Conservation (phyloP, 257 asterid genomes). For the Rehmannia glutinosa region DNA sequence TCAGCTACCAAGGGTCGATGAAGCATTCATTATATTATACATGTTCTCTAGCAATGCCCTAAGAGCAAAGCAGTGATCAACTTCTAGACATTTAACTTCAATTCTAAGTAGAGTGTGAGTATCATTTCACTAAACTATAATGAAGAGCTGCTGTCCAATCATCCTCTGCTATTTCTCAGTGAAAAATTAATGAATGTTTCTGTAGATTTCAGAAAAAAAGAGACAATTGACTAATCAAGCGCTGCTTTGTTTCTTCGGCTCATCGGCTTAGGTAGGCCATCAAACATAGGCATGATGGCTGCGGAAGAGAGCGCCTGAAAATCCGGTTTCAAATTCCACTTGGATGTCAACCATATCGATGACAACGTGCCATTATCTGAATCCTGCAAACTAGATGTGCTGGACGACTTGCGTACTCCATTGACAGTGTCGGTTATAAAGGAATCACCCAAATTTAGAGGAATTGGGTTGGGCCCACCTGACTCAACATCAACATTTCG, state of each 20-base stretch:
- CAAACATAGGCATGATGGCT: conserved; percentile 76
- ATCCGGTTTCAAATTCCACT: conserved; percentile 75
- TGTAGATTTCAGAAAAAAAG: conserved; percentile 11
- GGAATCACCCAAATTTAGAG: conserved; percentile 41
- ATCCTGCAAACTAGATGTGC: conserved; percentile 78
- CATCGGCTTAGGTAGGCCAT: conserved; percentile 71
- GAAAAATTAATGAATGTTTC: conserved; percentile 6
- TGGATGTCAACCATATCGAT: conserved; percentile 69
- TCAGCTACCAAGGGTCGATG: not conserved
- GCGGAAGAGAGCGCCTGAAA: conserved; percentile 67
- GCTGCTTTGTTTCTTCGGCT: conserved; percentile 70
- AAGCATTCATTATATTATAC: not conserved
- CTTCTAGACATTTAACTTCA: conserved; percentile 8
- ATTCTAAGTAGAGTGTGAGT: not conserved
- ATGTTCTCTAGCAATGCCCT: too few relatives aligned
- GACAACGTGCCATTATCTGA: conserved; percentile 48
- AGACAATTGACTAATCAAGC: conserved; percentile 43
- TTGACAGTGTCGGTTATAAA: conserved; percentile 24
- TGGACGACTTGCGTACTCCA: conserved; percentile 71
- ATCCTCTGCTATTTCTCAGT: not conserved
- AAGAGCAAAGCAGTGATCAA: conserved; percentile 15
- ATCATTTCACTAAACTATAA: not conserved
- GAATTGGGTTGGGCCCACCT: conserved; percentile 28
- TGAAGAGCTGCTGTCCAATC: not conserved
- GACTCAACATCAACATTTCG: conserved; percentile 40